Conservation (phyloP, 805 yeast genomes). For the Tetrapisispora iriomotensis region DNA sequence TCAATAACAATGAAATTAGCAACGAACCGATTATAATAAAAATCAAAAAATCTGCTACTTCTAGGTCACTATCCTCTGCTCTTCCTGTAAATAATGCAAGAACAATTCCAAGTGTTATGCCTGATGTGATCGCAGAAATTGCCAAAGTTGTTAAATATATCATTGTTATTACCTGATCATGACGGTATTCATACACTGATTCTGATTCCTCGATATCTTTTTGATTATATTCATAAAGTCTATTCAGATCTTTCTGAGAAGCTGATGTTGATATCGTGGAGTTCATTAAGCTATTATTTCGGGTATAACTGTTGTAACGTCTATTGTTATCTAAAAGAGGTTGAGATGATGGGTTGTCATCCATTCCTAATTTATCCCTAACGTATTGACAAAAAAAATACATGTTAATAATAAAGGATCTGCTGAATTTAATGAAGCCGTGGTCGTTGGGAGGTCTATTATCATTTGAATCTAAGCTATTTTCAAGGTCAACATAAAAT, state of each 20-base stretch:
- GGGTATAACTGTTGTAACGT: background rate
- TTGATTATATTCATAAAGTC: slow-evolving; percentile 10
- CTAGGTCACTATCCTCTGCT: slow-evolving; percentile 12
- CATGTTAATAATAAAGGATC: slow-evolving; percentile 15
- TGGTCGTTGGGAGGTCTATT: slow-evolving; percentile 7
- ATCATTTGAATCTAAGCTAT: background rate
- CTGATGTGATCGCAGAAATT: slow-evolving; percentile 21
- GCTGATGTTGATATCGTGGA: background rate
- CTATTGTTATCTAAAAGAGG: slow-evolving; percentile 3
- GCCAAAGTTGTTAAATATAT: slow-evolving; percentile 20
- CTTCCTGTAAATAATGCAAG: slow-evolving; percentile 18
- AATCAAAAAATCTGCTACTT: slow-evolving; percentile 14
- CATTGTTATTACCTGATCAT: slow-evolving; percentile 26
- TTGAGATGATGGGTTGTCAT: background rate
- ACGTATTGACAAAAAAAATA: slow-evolving; percentile 14
- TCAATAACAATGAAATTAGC: slow-evolving; percentile 18
- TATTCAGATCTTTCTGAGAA: slow-evolving; percentile 12
- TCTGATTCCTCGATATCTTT: slow-evolving; percentile 18
- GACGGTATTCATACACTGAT: slow-evolving; percentile 21
- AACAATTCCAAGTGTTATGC: slow-evolving; percentile 21
- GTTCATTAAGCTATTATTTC: slow-evolving; percentile 2
- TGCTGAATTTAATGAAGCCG: slow-evolving; percentile 21
- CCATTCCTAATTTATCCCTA: slow-evolving; percentile 7
- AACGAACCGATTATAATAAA: slow-evolving; percentile 16
- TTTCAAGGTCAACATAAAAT: slow-evolving; percentile 6